Evolutionary conservation across 1,284 basidiomycete species (phyloP), one percentile per base, ranked within the genome.

Genomic region (Trichosporon sp.): DNA sequence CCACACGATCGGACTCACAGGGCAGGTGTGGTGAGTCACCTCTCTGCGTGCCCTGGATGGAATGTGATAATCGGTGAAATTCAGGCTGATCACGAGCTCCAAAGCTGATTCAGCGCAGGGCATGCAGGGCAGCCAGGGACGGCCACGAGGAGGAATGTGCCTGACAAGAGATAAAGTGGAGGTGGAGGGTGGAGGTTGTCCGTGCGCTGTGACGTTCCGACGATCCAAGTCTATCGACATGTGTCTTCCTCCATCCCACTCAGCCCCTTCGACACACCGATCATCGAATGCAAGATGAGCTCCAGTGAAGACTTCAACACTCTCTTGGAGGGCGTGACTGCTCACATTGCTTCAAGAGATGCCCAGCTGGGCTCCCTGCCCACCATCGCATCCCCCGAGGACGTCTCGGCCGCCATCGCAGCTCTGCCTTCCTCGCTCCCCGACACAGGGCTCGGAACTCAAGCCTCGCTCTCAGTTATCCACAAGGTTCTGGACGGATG

Each of bases 401-500:
- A 76, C 0, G 73, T 79, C 19, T 51, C 59, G 5, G 5, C 65
- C 0, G 74, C 78, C 2, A 70, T 82, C 66, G 71, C 73, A 0
- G 70, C 79, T 0, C 71, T 84, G 0, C 81, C 81, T 1, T 10
- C 32, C 0, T 26, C 66, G 0, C 73, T 86, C 11, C 82, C 84
- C 0, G 66, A 72, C 0, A 14, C 67, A 1, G 84, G 85, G 8
- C 69, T 80, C 7, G 84, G 84, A 2, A 78, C 81, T 4, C 56
- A 75, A 1, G 66, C 65, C 5, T 78, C 84, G 0, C 70, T 80
- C 7, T 32, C 73, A 0, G 68, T 85, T 56, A 19, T 82, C 32
- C 65, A 78, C 2, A 71, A 75, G 2, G 68, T 87, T 4, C 70
- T 82, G 0, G 82, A 82, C 0, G 85, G 84, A 0, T 77, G 85